Evolutionary conservation across 2,329 filamentous ascomycete species (phyloP), one percentile per base, ranked within the genome.

Genomic region (Trichoderma sp.): DNA sequence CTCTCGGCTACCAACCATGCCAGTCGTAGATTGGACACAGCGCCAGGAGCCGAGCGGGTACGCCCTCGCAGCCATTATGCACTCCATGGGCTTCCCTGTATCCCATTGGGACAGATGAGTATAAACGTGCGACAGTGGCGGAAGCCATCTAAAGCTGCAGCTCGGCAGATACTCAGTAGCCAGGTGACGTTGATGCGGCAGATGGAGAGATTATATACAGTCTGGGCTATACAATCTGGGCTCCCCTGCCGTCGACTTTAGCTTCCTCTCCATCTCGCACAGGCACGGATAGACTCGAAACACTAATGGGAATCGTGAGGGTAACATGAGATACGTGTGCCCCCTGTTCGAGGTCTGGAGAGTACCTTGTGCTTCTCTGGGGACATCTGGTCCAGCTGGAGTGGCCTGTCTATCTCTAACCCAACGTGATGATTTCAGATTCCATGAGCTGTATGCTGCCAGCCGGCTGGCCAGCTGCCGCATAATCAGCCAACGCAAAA

Each of bases 391-490:
- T 28, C 6, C 21, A 51, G 39, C 21, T 59, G 54, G 21, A 37
- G 34, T 66, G 30, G 63, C 14, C 18, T 59, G 16, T 37, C 26
- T 11, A 32, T n/a, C n/a, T 37, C 39, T 16, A 58, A 21, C 14
- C 21, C 21, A 59, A 24, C 28, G 4, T 51, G 34, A 24, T 28
- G 30, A 51, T 66, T 32, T 51, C 37, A 8, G 39, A 8, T 34
- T 30, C 18, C 28, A 28, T 51, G n/a, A 28, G 34, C 30, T 30
- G 37, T 51, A 26, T 16, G 54, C 43, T 30, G 56, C 65, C 65
- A 60, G 65, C 65, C 39, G 56, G 46, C 56, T 24, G 39, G 18
- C 65, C 65, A 59, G 65, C 46, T 60, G 58, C 55, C 56, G 30
- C 24, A 43, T 26, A 34, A 43, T 58, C 32, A 28, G 34, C 56